phyloP scores from a whole-genome alignment of 495 filamentous ascomycete species.

The Penicillium crystallinum region DNA sequence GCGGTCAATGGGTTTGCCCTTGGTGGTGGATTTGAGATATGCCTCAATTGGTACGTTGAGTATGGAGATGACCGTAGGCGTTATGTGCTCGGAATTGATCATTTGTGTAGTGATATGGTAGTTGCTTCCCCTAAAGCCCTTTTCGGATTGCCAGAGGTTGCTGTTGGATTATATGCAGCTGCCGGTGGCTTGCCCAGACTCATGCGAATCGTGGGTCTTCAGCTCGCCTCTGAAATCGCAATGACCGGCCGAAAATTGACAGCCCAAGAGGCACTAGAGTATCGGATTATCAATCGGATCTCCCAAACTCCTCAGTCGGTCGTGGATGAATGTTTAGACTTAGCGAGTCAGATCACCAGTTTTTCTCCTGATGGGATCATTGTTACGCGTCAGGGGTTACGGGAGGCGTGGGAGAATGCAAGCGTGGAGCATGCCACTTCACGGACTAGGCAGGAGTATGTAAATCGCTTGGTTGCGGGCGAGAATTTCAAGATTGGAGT shows the following conservation, averaged over 20 bases:
- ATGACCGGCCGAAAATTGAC: slow-evolving; percentile 52
- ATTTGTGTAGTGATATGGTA: slow-evolving; percentile 49
- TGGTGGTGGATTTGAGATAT: slow-evolving; percentile 70
- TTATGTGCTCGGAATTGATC: background rate
- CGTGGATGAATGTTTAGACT: slow-evolving; percentile 22
- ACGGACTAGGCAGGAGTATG: slow-evolving; percentile 49
- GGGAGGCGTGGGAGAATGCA: slow-evolving; percentile 58
- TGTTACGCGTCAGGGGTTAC: slow-evolving; percentile 57
- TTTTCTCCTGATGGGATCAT: slow-evolving; percentile 68
- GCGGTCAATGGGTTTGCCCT: slow-evolving; percentile 66
- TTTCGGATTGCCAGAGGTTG: slow-evolving; percentile 62
- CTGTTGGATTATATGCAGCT: slow-evolving; percentile 58
- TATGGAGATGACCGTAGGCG: background rate
- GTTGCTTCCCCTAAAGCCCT: slow-evolving; percentile 48
- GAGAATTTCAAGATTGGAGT: slow-evolving; percentile 75
- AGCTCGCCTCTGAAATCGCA: slow-evolving; percentile 62
- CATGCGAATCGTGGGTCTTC: slow-evolving; percentile 52
- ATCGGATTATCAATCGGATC: slow-evolving; percentile 60
- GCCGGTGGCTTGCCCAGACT: slow-evolving; percentile 67
- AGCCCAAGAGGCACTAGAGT: slow-evolving; percentile 52
- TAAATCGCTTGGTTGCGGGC: slow-evolving; percentile 49
- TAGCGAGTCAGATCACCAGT: slow-evolving; percentile 21
- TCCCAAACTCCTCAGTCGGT: slow-evolving; percentile 46
- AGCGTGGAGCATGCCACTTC: slow-evolving; percentile 58
- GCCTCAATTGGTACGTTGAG: slow-evolving; percentile 46